Evolutionary conservation across 192 early-diverging fungal species (phyloP).

Genomic region (Coemansia sp.): DNA sequence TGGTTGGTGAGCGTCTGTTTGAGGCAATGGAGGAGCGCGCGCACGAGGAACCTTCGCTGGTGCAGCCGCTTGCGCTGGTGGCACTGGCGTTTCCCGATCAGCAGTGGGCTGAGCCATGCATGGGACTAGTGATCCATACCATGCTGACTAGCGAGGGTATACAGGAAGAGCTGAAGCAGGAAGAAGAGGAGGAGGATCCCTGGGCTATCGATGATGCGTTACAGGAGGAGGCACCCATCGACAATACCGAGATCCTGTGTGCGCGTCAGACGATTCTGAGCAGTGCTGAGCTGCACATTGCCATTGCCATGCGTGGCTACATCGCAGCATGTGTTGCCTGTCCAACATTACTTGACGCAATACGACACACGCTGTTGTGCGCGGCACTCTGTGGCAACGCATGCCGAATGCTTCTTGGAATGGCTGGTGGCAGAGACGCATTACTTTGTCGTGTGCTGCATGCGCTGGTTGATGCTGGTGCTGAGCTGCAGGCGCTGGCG

Average conservation of each 20-base stretch:
- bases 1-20: too few relatives aligned
- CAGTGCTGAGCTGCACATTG: slow-evolving; percentile 19
- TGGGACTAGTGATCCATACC: slow-evolving; percentile 22
- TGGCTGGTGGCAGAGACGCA: slow-evolving; percentile 9
- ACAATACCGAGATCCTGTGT: slow-evolving; percentile 2
- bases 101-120: slow-evolving; percentile 30
- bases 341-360: slow-evolving; percentile 12
- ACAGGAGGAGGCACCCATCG: slow-evolving; percentile 9
- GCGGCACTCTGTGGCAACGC: slow-evolving; percentile 2
- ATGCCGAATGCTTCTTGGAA: neutral
- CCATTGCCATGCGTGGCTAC: slow-evolving; percentile 18
- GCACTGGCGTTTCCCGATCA: slow-evolving; percentile 25
- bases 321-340: slow-evolving; percentile 24
- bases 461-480: slow-evolving; percentile 12
- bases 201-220: slow-evolving; percentile 38
- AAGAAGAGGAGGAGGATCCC: slow-evolving; percentile 9
- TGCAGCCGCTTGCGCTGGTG: slow-evolving; percentile 17
- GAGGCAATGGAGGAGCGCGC: too few relatives aligned
- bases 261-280: slow-evolving; percentile 16
- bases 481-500: slow-evolving; percentile 15
- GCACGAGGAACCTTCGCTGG: slow-evolving; percentile 7
- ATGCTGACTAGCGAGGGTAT: slow-evolving; percentile 1
- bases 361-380: slow-evolving; percentile 9
- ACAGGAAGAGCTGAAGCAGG: neutral
- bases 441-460: slow-evolving; percentile 25